phyloP scores from a whole-genome alignment of 1,139 yeast genomes.

The Arxiozyma heterogenica region DNA sequence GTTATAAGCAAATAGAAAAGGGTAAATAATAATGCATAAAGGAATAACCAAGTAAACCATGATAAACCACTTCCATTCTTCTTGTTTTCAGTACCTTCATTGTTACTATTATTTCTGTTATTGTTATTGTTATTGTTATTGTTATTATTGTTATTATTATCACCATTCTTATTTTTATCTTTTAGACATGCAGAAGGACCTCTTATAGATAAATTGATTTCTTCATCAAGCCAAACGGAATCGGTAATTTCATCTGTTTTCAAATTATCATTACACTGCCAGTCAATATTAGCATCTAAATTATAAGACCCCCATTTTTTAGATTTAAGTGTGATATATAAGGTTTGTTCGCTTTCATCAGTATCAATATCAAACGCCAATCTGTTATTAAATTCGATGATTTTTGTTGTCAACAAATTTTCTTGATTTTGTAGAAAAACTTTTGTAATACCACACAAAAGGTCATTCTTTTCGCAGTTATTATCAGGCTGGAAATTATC shows the following conservation, averaged over 20 bases:
- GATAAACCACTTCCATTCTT: slow-evolving; percentile 26
- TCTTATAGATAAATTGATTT: slow-evolving; percentile 16
- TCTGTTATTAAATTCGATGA: slow-evolving; percentile 20
- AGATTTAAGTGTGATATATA: slow-evolving; percentile 42
- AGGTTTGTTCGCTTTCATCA: slow-evolving; percentile 11
- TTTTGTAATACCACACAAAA: slow-evolving; percentile 57
- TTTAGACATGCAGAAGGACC: slow-evolving; percentile 32
- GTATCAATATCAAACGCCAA: slow-evolving; percentile 12
- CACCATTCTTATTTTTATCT: slow-evolving; percentile 10
- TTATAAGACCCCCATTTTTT: slow-evolving; percentile 64
- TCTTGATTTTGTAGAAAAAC: slow-evolving; percentile 39
- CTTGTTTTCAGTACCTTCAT: slow-evolving; percentile 28
- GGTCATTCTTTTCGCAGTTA: slow-evolving; percentile 59
- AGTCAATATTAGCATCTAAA: slow-evolving; percentile 44
- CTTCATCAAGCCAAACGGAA: slow-evolving; percentile 19
- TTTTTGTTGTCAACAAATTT: slow-evolving; percentile 21
- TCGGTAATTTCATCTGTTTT: slow-evolving; percentile 31
- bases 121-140: slow-evolving; percentile 17
- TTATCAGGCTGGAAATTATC: slow-evolving; percentile 23
- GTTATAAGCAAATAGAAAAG: slow-evolving; percentile 68
- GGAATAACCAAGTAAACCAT: slow-evolving; percentile 68
- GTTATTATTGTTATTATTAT: slow-evolving; percentile 18
- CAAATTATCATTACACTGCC: slow-evolving; percentile 41
- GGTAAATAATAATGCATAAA: slow-evolving; percentile 56
- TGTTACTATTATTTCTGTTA: slow-evolving; percentile 27